A percentile compares a stretch with the other conserved stretches of the same genome.
Evolutionary conservation across 495 filamentous ascomycete genomes (phyloP).

Genomic region (Parathielavia hyrcaniae): DNA sequence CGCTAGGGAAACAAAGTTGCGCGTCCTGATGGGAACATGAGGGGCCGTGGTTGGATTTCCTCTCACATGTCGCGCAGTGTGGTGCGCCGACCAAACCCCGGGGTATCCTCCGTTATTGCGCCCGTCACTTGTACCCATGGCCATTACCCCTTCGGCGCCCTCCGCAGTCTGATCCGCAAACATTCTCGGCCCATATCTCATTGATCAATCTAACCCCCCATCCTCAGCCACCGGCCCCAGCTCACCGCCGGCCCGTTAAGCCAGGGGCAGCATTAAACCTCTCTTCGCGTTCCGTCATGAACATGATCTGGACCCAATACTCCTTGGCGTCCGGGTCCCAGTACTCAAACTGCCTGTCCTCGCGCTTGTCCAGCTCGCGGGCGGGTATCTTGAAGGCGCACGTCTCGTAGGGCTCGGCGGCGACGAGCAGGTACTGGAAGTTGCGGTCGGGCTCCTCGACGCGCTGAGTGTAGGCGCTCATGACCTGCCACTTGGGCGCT

Average conservation of each 20-base stretch:
- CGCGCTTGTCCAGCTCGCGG: constrained; percentile 82
- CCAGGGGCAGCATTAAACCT: constrained; percentile 90
- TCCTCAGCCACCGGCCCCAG: not conserved
- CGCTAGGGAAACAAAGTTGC: too few relatives aligned
- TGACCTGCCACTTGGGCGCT: constrained; percentile 81
- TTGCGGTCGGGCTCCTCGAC: constrained; percentile 89
- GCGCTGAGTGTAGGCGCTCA: constrained; percentile 96
- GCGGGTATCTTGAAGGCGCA: constrained; percentile 95
- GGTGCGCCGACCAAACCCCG: too few relatives aligned
- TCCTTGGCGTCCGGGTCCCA: constrained; percentile 96
- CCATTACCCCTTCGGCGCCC: too few relatives aligned
- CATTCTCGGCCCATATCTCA: not conserved
- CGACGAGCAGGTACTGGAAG: constrained; percentile 91
- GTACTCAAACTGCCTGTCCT: constrained; percentile 81
- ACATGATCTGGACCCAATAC: constrained; percentile 98
- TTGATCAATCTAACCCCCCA: not conserved
- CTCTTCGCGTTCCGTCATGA: constrained; percentile 98
- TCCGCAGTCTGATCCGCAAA: not conserved
- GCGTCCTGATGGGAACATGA: too few relatives aligned
- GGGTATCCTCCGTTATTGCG: too few relatives aligned
- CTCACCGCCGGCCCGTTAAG: constrained; percentile 50
- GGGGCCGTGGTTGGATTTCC: too few relatives aligned
- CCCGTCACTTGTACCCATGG: too few relatives aligned
- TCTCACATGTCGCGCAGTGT: too few relatives aligned
- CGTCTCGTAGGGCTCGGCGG: constrained; percentile 96